Conservation (phyloP, 1,284 basidiomycete genomes). For the Rhodotorula mucilaginosa region DNA sequence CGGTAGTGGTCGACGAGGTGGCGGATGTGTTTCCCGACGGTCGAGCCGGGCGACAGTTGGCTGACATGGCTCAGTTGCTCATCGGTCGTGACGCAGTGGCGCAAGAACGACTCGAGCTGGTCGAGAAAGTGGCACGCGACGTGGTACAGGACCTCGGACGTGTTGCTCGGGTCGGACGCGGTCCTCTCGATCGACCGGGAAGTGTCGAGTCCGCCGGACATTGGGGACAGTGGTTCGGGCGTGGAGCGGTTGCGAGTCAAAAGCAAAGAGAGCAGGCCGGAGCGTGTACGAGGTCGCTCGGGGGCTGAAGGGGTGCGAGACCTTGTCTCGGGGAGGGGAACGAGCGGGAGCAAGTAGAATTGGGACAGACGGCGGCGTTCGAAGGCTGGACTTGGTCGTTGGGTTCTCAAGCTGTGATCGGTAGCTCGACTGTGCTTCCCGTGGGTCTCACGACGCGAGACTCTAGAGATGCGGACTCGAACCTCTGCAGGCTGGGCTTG, state of each 20-base stretch:
- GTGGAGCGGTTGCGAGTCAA: background rate
- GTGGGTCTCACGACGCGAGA: too few species aligned
- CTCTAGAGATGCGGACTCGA: too few species aligned
- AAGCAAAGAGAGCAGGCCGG: too few species aligned
- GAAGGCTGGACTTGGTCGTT: too few species aligned
- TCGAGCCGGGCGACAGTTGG: slow-evolving; percentile 18
- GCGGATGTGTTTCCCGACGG: slow-evolving; percentile 35
- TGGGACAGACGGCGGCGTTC: too few species aligned
- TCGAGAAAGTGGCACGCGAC: slow-evolving; percentile 27
- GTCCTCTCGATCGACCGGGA: background rate
- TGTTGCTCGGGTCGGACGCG: background rate
- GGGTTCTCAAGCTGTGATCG: too few species aligned
- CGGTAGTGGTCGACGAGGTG: slow-evolving; percentile 37
- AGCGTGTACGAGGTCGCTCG: too few species aligned
- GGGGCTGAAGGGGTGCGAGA: too few species aligned
- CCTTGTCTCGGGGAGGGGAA: too few species aligned
- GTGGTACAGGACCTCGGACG: slow-evolving; percentile 21
- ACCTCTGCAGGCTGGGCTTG: too few species aligned
- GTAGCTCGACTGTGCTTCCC: too few species aligned
- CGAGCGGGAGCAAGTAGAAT: too few species aligned
- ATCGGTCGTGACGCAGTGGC: slow-evolving; percentile 15
- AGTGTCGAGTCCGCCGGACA: background rate
- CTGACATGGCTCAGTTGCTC: slow-evolving; percentile 6
- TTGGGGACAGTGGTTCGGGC: background rate
- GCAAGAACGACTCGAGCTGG: slow-evolving; percentile 13